Evolutionary conservation across 2,329 filamentous ascomycete species (phyloP).

Genomic region (Fusarium bulbicola): DNA sequence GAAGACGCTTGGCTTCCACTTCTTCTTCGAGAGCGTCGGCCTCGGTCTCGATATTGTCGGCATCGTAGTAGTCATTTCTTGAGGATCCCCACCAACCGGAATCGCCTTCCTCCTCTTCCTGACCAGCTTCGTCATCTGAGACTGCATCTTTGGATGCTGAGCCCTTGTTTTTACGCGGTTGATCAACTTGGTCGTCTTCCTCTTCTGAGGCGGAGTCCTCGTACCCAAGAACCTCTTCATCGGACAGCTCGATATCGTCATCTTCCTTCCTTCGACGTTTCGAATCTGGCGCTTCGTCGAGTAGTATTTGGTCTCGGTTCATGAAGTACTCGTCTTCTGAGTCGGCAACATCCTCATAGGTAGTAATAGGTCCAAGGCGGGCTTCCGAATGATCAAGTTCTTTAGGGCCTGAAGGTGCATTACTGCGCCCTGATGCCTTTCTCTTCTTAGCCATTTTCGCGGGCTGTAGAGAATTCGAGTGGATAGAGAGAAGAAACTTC

Average conservation of each 20-base stretch:
- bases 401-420: slow-evolving; percentile 59
- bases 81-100: slow-evolving; percentile 86
- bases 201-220: slow-evolving; percentile 58
- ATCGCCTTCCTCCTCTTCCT: slow-evolving; percentile 63
- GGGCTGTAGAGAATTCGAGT: background rate
- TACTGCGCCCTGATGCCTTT: slow-evolving; percentile 68
- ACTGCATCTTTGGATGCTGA: slow-evolving; percentile 44
- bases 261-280: slow-evolving; percentile 81
- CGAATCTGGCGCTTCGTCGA: slow-evolving; percentile 81
- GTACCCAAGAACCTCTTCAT: slow-evolving; percentile 68
- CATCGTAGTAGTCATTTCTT: slow-evolving; percentile 91
- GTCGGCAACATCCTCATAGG: slow-evolving; percentile 87
- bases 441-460: slow-evolving; percentile 71
- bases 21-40: slow-evolving; percentile 87
- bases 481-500: background rate
- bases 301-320: slow-evolving; percentile 83
- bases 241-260: slow-evolving; percentile 71
- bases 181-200: slow-evolving; percentile 53
- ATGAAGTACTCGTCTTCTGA: slow-evolving; percentile 95
- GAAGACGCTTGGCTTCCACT: slow-evolving; percentile 84
- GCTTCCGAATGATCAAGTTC: slow-evolving; percentile 67
- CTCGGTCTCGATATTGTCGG: slow-evolving; percentile 75
- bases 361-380: slow-evolving; percentile 67
- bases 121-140: slow-evolving; percentile 65
- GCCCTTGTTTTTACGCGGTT: slow-evolving; percentile 46